Evolutionary conservation across 176 grass and related monocot genomes (phyloP), one percentile per base, ranked within the genome.

Genomic region (Lolium perenne): DNA sequence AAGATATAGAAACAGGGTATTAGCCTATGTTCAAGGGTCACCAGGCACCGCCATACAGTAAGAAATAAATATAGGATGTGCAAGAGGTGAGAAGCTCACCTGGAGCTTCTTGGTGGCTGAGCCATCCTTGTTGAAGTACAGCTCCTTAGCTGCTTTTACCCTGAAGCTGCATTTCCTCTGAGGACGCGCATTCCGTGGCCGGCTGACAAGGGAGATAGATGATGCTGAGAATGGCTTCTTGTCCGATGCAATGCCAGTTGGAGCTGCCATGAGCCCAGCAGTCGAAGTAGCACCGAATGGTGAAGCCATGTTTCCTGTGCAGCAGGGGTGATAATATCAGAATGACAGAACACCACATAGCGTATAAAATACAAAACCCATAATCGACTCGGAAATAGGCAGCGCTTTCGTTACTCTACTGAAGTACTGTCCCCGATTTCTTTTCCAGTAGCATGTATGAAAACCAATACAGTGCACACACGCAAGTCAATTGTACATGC

Each of bases 91-190:
- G 54, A 70, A 56, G 55, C 72, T 86, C 46, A 92, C 93, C 89
- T 95, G 96, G 38, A 98, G 91, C 78, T 94, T 98, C 86, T 94
- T 98, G 88, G 13, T 94, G 77, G 96, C 91, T n/a, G 93, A 97
- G 6, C 93, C 95, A 77, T 97, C 95, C 82, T 97, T 97, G 89
- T 97, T 97, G 83, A 98, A 98, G 83, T 98, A 95, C 7, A 98
- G 78, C 63, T 98, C 96, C 88, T 98, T 98, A 1, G 95, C 95
- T 25, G 90, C 91, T 54, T 87, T 93, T 12, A 92, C 83, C 86
- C 86, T 94, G 76, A 77, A 87, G 77, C 72, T 88, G 65, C 78
- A 86, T 80, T 74, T 94, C 82, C 88, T 88, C 72, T 90, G 88
- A 22, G 85, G 79, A 54, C 80, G 82, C 25, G 84, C 83, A 43